Conservation (phyloP, 108 stramenopile species). For the Skeletonema costatum region DNA sequence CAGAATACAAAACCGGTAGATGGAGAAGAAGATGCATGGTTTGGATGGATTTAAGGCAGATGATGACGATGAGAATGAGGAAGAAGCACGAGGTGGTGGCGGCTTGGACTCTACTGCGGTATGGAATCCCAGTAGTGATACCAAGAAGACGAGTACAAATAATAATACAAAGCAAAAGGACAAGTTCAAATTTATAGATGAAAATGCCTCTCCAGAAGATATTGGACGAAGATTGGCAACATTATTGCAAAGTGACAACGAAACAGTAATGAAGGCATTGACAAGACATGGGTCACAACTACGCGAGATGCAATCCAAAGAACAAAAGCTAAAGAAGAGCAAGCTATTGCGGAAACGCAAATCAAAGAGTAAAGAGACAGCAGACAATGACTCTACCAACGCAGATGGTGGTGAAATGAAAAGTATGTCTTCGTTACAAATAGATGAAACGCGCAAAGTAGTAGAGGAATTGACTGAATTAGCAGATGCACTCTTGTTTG, state of each 20-base stretch:
- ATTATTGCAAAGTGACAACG: slow-evolving; percentile 49
- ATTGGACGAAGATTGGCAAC: slow-evolving; percentile 53
- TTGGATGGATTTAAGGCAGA: slow-evolving; percentile 58
- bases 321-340: slow-evolving; percentile 24
- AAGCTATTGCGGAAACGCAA: slow-evolving; percentile 42
- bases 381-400: background rate
- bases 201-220: slow-evolving; percentile 23
- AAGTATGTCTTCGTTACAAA: slow-evolving; percentile 15
- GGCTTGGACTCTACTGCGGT: slow-evolving; percentile 32
- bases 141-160: background rate
- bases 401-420: slow-evolving; percentile 2
- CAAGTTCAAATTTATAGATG: slow-evolving; percentile 24
- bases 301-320: slow-evolving; percentile 27
- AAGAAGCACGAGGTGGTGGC: slow-evolving; percentile 7
- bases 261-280: slow-evolving; percentile 69
- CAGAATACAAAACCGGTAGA: slow-evolving; percentile 37
- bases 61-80: slow-evolving; percentile 23
- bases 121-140: slow-evolving; percentile 23
- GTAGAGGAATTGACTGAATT: slow-evolving; percentile 71
- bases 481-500: slow-evolving; percentile 66
- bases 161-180: slow-evolving; percentile 7
- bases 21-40: slow-evolving; percentile 83
- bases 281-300: slow-evolving; percentile 59
- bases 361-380: slow-evolving; percentile 8
- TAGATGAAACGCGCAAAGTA: slow-evolving; percentile 24